Evolutionary conservation across 1,139 yeast species (phyloP).

Genomic region (Candida sp.): DNA sequence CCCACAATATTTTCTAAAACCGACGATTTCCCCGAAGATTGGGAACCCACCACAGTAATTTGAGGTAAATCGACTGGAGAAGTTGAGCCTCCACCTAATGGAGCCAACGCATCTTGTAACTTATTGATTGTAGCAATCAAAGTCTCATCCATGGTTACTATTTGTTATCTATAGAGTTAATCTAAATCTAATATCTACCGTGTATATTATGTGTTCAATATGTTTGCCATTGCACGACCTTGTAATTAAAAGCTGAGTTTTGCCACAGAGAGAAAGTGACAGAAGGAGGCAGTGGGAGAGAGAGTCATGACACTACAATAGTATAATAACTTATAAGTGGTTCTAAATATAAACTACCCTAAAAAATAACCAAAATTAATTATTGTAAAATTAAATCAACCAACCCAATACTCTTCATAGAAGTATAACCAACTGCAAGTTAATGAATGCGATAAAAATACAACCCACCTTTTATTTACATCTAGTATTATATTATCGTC

Average conservation of each 20-base stretch:
- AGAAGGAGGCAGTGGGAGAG: too few relatives aligned
- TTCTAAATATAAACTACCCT: too few relatives aligned
- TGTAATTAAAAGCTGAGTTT: neutral
- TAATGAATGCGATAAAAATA: too few relatives aligned
- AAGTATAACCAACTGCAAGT: too few relatives aligned
- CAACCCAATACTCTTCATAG: too few relatives aligned
- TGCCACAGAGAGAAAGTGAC: neutral
- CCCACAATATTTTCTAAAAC: constrained; percentile 95
- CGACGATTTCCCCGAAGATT: constrained; percentile 91
- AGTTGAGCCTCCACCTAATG: constrained; percentile 82
- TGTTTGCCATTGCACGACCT: neutral
- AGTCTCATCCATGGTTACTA: constrained; percentile 71
- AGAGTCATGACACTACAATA: too few relatives aligned
- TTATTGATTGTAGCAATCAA: constrained; percentile 90
- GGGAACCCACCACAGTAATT: constrained; percentile 95
- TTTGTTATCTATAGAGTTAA: neutral
- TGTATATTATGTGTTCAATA: neutral
- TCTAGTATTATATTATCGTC: too few relatives aligned
- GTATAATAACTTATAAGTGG: too few relatives aligned
- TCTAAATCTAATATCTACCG: neutral
- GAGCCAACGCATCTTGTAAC: constrained; percentile 91
- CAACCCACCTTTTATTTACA: too few relatives aligned
- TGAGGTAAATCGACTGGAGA: constrained; percentile 93
- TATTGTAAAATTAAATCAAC: too few relatives aligned
- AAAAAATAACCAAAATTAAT: too few relatives aligned